Conservation (phyloP, 306 rosid species). For the Prunus fruticosa region DNA sequence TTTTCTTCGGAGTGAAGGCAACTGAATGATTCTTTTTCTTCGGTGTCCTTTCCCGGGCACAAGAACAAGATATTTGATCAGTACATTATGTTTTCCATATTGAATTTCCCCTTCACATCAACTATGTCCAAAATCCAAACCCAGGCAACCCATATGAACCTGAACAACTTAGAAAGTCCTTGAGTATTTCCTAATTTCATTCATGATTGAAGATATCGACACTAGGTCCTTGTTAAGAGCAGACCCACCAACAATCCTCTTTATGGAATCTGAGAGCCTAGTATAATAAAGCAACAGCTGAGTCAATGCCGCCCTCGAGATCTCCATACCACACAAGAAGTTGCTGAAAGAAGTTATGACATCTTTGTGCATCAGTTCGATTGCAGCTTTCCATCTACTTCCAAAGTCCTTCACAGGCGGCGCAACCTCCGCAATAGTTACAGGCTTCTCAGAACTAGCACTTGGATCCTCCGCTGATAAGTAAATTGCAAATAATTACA, state of each 20-base stretch:
- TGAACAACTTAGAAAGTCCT: slow-evolving; percentile 69
- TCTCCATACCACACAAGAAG: slow-evolving; percentile 97
- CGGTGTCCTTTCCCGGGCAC: too few relatives aligned
- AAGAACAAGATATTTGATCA: too few relatives aligned
- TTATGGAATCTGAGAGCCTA: slow-evolving; percentile 87
- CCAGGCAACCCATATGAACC: slow-evolving; percentile 5
- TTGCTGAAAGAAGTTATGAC: slow-evolving; percentile 97
- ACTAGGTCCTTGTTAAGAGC: slow-evolving; percentile 87
- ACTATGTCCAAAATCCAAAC: background rate
- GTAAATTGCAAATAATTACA: slow-evolving; percentile 19
- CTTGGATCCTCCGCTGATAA: slow-evolving; percentile 80
- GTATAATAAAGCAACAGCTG: slow-evolving; percentile 89
- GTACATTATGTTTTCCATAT: too few relatives aligned
- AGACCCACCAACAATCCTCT: slow-evolving; percentile 70
- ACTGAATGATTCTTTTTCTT: too few relatives aligned
- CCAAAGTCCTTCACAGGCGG: slow-evolving; percentile 97
- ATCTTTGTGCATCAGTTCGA: slow-evolving; percentile 97
- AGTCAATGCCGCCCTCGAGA: slow-evolving; percentile 79
- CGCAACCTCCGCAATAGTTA: slow-evolving; percentile 71
- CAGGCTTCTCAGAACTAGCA: slow-evolving; percentile 57
- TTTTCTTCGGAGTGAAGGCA: too few relatives aligned
- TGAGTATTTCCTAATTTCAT: slow-evolving; percentile 89
- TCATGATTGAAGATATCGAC: slow-evolving; percentile 85
- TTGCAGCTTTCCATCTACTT: slow-evolving; percentile 93
- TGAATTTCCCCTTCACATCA: too few relatives aligned